A percentile compares a stretch with the other conserved stretches of the same genome.
phyloP scores from a whole-genome alignment of 192 early-diverging fungal species.

The Fimicolochytrium jonesii region DNA sequence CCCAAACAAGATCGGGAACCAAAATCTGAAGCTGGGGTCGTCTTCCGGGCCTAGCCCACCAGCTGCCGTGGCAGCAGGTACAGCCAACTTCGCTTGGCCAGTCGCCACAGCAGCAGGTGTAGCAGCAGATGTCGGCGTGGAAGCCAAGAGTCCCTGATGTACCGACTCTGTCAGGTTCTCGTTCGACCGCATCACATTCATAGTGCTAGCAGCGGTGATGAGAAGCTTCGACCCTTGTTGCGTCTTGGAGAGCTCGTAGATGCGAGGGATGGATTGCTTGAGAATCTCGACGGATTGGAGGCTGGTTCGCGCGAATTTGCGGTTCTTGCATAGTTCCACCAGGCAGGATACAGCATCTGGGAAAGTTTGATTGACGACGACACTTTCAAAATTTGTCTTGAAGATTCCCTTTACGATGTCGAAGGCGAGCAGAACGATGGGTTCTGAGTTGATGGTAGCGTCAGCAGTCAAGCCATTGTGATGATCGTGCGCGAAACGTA shows the following conservation, averaged over 20 bases:
- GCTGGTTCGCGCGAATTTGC: constrained; percentile 62
- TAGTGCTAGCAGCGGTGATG: constrained; percentile 5
- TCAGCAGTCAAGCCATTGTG: constrained; percentile 19
- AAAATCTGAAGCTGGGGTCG: constrained; percentile 54
- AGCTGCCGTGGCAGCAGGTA: background rate
- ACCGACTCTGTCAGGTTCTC: constrained; percentile 25
- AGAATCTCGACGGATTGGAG: constrained; percentile 54
- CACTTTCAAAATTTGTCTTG: constrained; percentile 60
- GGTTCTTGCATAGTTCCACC: constrained; percentile 65
- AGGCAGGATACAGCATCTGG: constrained; percentile 48
- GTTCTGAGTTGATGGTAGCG: constrained; percentile 40
- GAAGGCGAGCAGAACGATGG: constrained; percentile 66
- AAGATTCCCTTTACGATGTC: constrained; percentile 64
- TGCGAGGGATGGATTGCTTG: constrained; percentile 38
- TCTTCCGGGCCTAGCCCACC: constrained; percentile 30
- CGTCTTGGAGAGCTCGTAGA: constrained; percentile 43
- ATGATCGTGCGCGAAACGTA: too few species aligned
- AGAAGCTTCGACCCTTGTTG: constrained; percentile 23
- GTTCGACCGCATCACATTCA: constrained; percentile 19
- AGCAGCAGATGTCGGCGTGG: constrained; percentile 12
- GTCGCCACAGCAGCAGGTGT: constrained; percentile 1
- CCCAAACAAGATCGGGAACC: constrained; percentile 87
- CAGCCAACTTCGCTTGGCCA: background rate
- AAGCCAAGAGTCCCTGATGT: constrained; percentile 10
- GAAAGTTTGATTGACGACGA: constrained; percentile 52